Evolutionary conservation across 768 basidiomycete species (phyloP).

Genomic region (Podaxis sp.): DNA sequence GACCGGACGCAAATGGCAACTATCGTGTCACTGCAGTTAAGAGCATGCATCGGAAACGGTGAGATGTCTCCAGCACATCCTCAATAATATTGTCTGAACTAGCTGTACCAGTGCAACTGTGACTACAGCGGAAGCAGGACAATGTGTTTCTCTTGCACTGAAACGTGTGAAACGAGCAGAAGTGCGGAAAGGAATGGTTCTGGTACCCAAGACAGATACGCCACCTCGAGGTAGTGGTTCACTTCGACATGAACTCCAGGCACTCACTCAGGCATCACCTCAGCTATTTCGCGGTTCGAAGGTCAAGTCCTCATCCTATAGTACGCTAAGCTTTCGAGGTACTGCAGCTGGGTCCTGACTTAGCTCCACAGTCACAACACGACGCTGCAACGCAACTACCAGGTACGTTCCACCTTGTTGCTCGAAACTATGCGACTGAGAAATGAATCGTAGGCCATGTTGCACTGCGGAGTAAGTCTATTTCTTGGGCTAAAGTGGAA

Average conservation of each 20-base stretch:
- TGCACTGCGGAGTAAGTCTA: slow-evolving; percentile 79
- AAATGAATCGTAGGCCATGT: slow-evolving; percentile 63
- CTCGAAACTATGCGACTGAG: neutral
- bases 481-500: neutral
- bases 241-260: neutral
- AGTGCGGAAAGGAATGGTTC: slow-evolving; percentile 93
- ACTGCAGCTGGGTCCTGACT: slow-evolving; percentile 7
- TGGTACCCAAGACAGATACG: slow-evolving; percentile 76
- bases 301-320: slow-evolving; percentile 93
- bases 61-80: slow-evolving; percentile 17
- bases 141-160: slow-evolving; percentile 90
- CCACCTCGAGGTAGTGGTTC: slow-evolving; percentile 66
- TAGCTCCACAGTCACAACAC: slow-evolving; percentile 71
- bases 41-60: slow-evolving; percentile 94
- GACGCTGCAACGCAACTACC: slow-evolving; percentile 90
- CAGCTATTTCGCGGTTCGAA: slow-evolving; percentile 84
- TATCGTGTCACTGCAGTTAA: slow-evolving; percentile 80
- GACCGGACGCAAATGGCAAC: slow-evolving; percentile 91
- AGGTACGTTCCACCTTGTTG: slow-evolving; percentile 45
- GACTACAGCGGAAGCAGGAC: slow-evolving; percentile 86
- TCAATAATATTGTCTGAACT: slow-evolving; percentile 1
- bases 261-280: slow-evolving; percentile 3
- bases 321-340: slow-evolving; percentile 42
- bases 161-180: slow-evolving; percentile 82
- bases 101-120: slow-evolving; percentile 66